phyloP scores from a whole-genome alignment of 2,329 filamentous ascomycete genomes.

The Aureobasidium sp. region DNA sequence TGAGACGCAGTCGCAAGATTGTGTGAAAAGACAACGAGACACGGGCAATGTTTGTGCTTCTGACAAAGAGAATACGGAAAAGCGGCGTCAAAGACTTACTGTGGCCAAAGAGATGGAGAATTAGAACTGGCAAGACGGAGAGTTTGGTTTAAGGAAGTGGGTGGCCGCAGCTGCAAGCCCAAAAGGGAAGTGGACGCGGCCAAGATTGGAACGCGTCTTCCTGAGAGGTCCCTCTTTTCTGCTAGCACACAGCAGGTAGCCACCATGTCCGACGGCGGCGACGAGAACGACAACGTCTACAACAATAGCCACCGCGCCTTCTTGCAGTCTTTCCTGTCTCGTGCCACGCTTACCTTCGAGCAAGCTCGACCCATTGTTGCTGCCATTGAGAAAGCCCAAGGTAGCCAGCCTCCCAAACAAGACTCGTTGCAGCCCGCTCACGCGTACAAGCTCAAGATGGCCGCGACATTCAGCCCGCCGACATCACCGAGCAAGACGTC shows the following conservation, averaged over 20 bases:
- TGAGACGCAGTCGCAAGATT: background rate
- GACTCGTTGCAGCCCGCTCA: background rate
- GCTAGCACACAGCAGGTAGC: background rate
- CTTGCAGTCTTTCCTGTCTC: constrained; percentile 77
- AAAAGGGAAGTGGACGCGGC: constrained; percentile 10
- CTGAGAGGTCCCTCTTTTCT: background rate
- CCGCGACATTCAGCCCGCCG: constrained; percentile 43
- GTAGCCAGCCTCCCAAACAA: constrained; percentile 36
- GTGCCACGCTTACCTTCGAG: constrained; percentile 67
- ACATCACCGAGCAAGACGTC: constrained; percentile 64
- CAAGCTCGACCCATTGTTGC: constrained; percentile 70
- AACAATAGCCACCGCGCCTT: constrained; percentile 75
- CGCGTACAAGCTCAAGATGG: background rate
- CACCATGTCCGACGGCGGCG: constrained; percentile 7
- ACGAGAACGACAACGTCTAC: constrained; percentile 32
- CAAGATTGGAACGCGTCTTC: constrained; percentile 13
- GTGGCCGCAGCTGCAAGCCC: background rate
- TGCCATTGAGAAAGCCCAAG: constrained; percentile 60
- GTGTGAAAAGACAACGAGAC: background rate
- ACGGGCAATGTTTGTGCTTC: background rate
- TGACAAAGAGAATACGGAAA: background rate
- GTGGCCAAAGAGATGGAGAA: background rate
- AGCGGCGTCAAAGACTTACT: background rate
- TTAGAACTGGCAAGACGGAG: background rate
- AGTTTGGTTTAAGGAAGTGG: background rate